Percentiles rank a stretch among this genome's conserved stretches.
These are phyloP conservation scores for Phoma sp. DNA, from an alignment of 2,329 filamentous ascomycete genomes.

Conservation along the genomic window DNA sequence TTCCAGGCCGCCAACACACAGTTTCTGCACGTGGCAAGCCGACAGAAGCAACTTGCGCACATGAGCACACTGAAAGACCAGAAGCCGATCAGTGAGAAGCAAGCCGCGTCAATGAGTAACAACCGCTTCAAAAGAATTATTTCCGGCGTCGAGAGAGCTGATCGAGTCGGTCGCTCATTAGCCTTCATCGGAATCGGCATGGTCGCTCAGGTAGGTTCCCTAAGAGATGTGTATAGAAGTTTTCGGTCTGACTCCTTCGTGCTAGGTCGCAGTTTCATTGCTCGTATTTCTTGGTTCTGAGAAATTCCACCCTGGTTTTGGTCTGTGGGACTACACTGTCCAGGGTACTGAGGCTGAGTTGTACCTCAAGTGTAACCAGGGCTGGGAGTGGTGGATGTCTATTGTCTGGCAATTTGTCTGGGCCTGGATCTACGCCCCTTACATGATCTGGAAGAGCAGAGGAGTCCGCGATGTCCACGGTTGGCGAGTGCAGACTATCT, in stretches of 20 bases:
- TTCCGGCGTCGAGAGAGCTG: slow-evolving; percentile 32
- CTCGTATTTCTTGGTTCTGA: slow-evolving; percentile 42
- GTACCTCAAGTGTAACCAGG: slow-evolving; percentile 37
- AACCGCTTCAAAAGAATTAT: slow-evolving; percentile 36
- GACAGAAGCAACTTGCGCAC: slow-evolving; percentile 41
- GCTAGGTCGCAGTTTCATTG: slow-evolving; percentile 34
- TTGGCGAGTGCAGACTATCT: slow-evolving; percentile 44
- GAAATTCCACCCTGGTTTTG: slow-evolving; percentile 44
- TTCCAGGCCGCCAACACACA: slow-evolving; percentile 48
- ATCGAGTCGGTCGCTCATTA: slow-evolving; percentile 38
- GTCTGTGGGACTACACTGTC: slow-evolving; percentile 40
- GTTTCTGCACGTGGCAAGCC: slow-evolving; percentile 42
- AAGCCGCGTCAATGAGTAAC: slow-evolving; percentile 30
- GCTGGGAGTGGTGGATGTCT: slow-evolving; percentile 49
- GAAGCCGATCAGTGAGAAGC: slow-evolving; percentile 31
- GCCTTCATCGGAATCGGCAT: slow-evolving; percentile 40
- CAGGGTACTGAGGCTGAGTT: slow-evolving; percentile 34
- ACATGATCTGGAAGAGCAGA: slow-evolving; percentile 44
- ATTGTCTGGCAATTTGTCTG: slow-evolving; percentile 49
- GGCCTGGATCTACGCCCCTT: slow-evolving; percentile 47
- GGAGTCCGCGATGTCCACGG: slow-evolving; percentile 43
- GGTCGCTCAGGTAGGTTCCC: slow-evolving; percentile 31
- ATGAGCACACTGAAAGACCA: slow-evolving; percentile 35
- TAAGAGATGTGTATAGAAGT: background rate
- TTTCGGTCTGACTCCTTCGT: background rate